Conservation (phyloP, 768 basidiomycete species). For the Steccherinum ochraceum region DNA sequence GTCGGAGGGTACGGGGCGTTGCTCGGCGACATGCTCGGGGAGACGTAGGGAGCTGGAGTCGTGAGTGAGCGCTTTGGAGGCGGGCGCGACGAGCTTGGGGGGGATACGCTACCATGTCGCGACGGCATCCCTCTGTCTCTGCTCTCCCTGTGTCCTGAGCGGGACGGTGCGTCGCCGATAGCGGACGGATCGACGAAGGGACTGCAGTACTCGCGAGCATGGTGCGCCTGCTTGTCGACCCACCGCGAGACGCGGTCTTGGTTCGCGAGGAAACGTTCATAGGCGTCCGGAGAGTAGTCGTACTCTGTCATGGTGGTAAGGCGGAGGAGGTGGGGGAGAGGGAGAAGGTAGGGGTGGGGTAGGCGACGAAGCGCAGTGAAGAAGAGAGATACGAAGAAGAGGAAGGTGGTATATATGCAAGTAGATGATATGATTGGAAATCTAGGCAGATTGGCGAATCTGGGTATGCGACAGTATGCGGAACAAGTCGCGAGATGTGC, state of each 20-base stretch:
- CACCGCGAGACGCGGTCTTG: constrained; percentile 22
- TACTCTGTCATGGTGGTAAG: constrained; percentile 25
- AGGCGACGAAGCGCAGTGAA: neutral
- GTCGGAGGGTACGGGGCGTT: neutral
- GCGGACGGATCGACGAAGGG: constrained; percentile 13
- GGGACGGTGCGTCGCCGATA: constrained; percentile 4
- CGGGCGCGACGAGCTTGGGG: constrained; percentile 4
- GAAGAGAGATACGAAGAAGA: neutral
- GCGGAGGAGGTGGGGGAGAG: constrained; percentile 1
- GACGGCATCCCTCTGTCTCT: constrained; percentile 10
- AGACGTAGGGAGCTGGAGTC: neutral
- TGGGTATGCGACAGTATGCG: no score
- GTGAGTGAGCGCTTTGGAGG: constrained; percentile 6
- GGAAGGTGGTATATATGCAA: neutral
- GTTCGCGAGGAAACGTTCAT: constrained; percentile 22
- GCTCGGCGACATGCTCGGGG: neutral
- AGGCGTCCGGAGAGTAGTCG: constrained; percentile 28
- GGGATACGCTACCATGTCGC: constrained; percentile 11
- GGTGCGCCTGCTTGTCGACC: constrained; percentile 18
- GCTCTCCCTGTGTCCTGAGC: constrained; percentile 7
- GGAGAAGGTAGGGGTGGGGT: neutral
- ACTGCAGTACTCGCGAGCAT: constrained; percentile 14
- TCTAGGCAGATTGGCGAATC: neutral
- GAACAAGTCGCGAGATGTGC: neutral
- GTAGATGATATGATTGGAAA: neutral